These are phyloP conservation scores for Fragaria ananassa DNA, from an alignment of 306 rosid species.

Conservation along the genomic window DNA sequence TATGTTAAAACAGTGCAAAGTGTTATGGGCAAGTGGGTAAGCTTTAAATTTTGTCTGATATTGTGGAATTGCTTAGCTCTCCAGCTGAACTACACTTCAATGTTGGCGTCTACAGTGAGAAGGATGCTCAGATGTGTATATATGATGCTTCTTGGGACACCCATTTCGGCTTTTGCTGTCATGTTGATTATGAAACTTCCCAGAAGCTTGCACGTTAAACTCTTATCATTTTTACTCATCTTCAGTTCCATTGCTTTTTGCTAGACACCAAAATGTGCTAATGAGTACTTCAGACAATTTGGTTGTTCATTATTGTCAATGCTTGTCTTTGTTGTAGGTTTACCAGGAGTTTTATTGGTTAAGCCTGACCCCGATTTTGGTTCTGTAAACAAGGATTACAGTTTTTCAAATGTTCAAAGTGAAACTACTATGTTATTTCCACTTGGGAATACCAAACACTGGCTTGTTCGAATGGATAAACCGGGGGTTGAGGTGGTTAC, in stretches of 20 bases:
- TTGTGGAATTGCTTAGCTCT: background rate
- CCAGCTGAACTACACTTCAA: constrained; percentile 17
- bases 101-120: constrained; percentile 49
- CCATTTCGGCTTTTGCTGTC: constrained; percentile 70
- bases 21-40: constrained; percentile 59
- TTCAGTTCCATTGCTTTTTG: background rate
- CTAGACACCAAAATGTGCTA: background rate
- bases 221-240: background rate
- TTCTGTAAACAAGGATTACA: constrained; percentile 48
- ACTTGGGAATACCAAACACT: constrained; percentile 56
- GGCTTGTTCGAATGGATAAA: constrained; percentile 80
- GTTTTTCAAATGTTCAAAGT: constrained; percentile 36
- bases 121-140: constrained; percentile 76
- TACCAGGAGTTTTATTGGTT: constrained; percentile 56
- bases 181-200: constrained; percentile 60
- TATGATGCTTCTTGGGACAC: constrained; percentile 73
- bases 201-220: constrained; percentile 54
- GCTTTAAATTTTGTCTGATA: background rate
- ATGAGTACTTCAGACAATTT: too few relatives aligned
- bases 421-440: constrained; percentile 52
- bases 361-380: constrained; percentile 54
- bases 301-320: background rate
- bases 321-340: constrained; percentile 40
- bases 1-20: constrained; percentile 50
- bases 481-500: constrained; percentile 78